Conservation (phyloP, 1,139 yeast species). For the Suhomyces taliae region DNA sequence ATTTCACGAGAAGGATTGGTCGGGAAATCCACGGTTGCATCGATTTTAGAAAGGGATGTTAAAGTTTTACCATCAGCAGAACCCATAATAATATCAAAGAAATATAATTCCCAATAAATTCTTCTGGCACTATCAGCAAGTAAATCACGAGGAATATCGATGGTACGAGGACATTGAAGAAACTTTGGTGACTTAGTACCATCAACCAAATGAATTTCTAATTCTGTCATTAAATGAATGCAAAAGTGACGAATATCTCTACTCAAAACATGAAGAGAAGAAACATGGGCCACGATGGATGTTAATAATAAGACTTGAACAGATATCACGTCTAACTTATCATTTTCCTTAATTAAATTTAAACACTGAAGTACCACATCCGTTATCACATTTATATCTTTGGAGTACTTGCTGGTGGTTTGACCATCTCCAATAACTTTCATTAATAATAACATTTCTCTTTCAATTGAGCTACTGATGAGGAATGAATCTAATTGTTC, state of each 20-base stretch:
- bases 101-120: constrained; percentile 50
- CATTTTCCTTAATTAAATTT: constrained; percentile 26
- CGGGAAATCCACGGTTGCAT: constrained; percentile 38
- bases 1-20: constrained; percentile 25
- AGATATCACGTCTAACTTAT: constrained; percentile 36
- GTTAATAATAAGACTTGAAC: constrained; percentile 40
- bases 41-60: constrained; percentile 34
- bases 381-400: constrained; percentile 30
- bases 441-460: constrained; percentile 45
- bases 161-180: constrained; percentile 16
- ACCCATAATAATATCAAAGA: constrained; percentile 50
- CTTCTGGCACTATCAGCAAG: constrained; percentile 40
- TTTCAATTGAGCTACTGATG: constrained; percentile 27
- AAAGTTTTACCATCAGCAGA: constrained; percentile 52
- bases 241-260: constrained; percentile 38
- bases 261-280: constrained; percentile 47
- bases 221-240: constrained; percentile 32
- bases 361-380: constrained; percentile 35
- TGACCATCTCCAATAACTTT: constrained; percentile 49
- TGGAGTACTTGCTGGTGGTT: constrained; percentile 32
- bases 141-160: constrained; percentile 14
- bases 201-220: constrained; percentile 39
- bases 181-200: constrained; percentile 2
- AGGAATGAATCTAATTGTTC: constrained; percentile 32
- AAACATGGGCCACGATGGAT: constrained; percentile 45